phyloP scores from a whole-genome alignment of 2,329 filamentous ascomycete species.

The Alternaria panax region DNA sequence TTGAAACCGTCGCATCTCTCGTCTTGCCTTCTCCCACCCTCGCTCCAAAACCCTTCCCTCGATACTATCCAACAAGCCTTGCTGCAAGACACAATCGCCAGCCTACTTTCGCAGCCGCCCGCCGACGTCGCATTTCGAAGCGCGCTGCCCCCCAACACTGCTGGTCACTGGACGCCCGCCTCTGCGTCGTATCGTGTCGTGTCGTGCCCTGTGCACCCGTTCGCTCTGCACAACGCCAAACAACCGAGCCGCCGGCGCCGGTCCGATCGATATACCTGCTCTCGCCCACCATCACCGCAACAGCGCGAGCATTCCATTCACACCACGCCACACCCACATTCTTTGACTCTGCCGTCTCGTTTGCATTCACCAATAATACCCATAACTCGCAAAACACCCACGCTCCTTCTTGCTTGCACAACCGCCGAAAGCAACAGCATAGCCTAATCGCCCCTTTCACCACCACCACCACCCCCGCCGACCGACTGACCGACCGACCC shows the following conservation, averaged over 20 bases:
- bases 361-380: neutral
- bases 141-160: slow-evolving; percentile 4
- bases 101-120: slow-evolving; percentile 23
- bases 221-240: slow-evolving; percentile 1
- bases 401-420: neutral
- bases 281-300: slow-evolving; percentile 13
- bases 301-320: slow-evolving; percentile 13
- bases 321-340: no score
- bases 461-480: slow-evolving; percentile 52
- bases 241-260: slow-evolving; percentile 3
- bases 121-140: slow-evolving; percentile 7
- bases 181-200: slow-evolving; percentile 6
- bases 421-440: slow-evolving; percentile 21
- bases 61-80: no score
- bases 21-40: slow-evolving; percentile 8
- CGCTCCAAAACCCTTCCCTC: slow-evolving; percentile 24
- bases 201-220: slow-evolving; percentile 16
- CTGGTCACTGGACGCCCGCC: slow-evolving; percentile 17
- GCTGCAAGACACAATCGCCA: slow-evolving; percentile 20
- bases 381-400: no score
- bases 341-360: neutral
- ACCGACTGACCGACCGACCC: neutral
- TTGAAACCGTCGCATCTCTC: slow-evolving; percentile 38
- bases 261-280: slow-evolving; percentile 7
- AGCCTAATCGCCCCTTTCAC: slow-evolving; percentile 7